Conservation (phyloP, 1,284 basidiomycete genomes). For the Ganoderma meredithae region DNA sequence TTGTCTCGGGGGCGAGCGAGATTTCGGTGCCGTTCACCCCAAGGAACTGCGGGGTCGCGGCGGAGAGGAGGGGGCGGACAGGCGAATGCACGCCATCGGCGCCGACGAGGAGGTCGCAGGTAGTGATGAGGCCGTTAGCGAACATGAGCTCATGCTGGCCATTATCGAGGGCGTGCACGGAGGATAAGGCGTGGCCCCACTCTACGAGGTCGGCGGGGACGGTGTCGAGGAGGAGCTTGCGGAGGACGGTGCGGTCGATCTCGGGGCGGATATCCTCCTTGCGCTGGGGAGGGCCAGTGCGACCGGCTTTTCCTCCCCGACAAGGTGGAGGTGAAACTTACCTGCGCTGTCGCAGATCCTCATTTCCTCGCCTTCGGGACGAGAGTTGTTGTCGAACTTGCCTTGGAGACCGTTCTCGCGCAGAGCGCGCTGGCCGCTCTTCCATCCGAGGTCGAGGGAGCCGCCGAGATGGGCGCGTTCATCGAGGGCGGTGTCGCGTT, state of each 20-base stretch:
- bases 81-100: conserved; percentile 56
- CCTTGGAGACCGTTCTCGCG: conserved; percentile 29
- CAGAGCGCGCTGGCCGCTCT: conserved; percentile 24
- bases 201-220: conserved; percentile 17
- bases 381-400: conserved; percentile 16
- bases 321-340: background rate
- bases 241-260: conserved; percentile 29
- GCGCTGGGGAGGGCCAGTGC: no score
- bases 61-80: conserved; percentile 43
- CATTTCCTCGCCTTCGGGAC: conserved; percentile 22
- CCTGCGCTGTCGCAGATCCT: conserved; percentile 17
- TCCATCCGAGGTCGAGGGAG: conserved; percentile 26
- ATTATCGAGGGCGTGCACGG: conserved; percentile 1
- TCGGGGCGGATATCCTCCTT: conserved; percentile 19
- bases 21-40: conserved; percentile 22
- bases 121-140: conserved; percentile 16
- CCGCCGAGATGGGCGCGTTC: conserved; percentile 25
- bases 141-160: conserved; percentile 24
- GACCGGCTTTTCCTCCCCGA: background rate
- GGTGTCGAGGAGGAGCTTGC: conserved; percentile 23
- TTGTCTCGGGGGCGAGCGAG: conserved; percentile 14
- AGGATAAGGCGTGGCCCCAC: conserved; percentile 22
- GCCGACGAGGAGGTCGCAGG: conserved; percentile 45
- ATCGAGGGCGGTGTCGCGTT: conserved; percentile 13
- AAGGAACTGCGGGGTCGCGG: conserved; percentile 17